Evolutionary conservation across 1,284 basidiomycete species (phyloP), one percentile per base, ranked within the genome.

Genomic region (Sparassis latifolia): DNA sequence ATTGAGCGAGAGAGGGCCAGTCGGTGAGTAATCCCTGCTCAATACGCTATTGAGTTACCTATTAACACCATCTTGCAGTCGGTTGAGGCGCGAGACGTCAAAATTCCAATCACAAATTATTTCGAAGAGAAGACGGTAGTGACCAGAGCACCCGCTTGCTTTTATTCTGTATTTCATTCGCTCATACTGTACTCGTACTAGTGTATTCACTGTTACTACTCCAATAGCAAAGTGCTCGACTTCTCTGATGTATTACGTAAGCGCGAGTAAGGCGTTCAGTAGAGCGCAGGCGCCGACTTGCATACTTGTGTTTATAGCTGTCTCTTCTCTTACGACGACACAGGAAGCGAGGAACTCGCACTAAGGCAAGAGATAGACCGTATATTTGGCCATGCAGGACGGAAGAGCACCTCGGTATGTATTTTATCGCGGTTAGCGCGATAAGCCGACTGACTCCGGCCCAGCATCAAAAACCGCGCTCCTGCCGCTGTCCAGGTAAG

Each of bases 401-500:
- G 78, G 77, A 45, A 70, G 78, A 50, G 77, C 77, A 37, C 78
- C 76, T 54, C 74, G 76, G 78, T 78, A 56, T 27, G 58, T 41
- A 27, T 58, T 42, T 31, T 42, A 38, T 29, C 10, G 7, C 9
- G 1, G 4, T 28, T 10, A 3, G 1, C 10, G 2, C 4, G 0
- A 27, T 9, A 44, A 0, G 9, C 27, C 44, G 7, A 27, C 9
- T 44, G 27, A 46, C 32, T 31, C 10, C 7, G 37, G 7, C 44
- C 7, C 38, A 58, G 56, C 55, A 93, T 97, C 58, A 94, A 95
- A 78, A 97, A 97, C 70, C 80, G 94, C 48, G 94, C 94, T 28
- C 86, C 94, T 31, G 94, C 94, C 51, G 86, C 91, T 50, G 77
- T 97, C 55, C 94, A 97, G 70, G 89, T 88, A 52, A 52, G 73